Conservation (phyloP, 768 basidiomycete genomes). For the Kwoniella sp. region DNA sequence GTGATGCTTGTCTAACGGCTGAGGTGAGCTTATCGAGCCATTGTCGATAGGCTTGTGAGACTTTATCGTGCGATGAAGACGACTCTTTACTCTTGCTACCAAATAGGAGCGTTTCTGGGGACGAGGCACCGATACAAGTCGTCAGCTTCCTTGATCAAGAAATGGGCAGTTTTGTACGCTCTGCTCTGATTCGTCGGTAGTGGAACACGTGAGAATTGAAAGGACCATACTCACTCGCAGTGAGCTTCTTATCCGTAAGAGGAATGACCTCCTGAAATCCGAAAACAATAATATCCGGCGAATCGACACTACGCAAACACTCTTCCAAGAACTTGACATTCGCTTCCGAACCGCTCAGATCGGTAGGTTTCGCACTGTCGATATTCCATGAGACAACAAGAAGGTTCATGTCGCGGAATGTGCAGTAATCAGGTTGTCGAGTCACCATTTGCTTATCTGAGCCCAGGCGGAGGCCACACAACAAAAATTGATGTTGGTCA, state of each 20-base stretch:
- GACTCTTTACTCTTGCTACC: conserved; percentile 70
- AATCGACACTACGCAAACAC: conserved; percentile 69
- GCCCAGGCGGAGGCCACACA: too few species aligned
- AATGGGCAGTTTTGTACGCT: too few species aligned
- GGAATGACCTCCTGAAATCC: conserved; percentile 97
- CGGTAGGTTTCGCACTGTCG: conserved; percentile 80
- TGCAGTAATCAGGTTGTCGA: conserved; percentile 74
- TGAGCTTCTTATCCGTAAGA: conserved; percentile 87
- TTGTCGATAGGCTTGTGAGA: conserved; percentile 79
- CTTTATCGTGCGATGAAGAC: conserved; percentile 70
- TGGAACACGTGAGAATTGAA: too few species aligned
- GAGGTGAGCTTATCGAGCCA: conserved; percentile 81
- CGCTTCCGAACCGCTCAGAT: conserved; percentile 66
- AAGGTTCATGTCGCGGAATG: conserved; percentile 72
- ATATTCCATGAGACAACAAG: conserved; percentile 91
- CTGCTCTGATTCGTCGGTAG: too few species aligned
- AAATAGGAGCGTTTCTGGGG: conserved; percentile 75
- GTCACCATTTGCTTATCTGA: conserved; percentile 75
- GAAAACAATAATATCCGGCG: conserved; percentile 86
- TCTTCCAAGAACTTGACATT: conserved; percentile 81
- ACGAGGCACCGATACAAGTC: too few species aligned
- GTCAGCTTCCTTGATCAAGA: too few species aligned
- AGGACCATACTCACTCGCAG: conserved; percentile 69
- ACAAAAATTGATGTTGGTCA: too few species aligned
- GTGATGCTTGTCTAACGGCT: conserved; percentile 74